Percentiles rank a stretch among this genome's conserved stretches.
phyloP scores from a whole-genome alignment of 352 stramenopile species.

The Pythium inflatum region DNA sequence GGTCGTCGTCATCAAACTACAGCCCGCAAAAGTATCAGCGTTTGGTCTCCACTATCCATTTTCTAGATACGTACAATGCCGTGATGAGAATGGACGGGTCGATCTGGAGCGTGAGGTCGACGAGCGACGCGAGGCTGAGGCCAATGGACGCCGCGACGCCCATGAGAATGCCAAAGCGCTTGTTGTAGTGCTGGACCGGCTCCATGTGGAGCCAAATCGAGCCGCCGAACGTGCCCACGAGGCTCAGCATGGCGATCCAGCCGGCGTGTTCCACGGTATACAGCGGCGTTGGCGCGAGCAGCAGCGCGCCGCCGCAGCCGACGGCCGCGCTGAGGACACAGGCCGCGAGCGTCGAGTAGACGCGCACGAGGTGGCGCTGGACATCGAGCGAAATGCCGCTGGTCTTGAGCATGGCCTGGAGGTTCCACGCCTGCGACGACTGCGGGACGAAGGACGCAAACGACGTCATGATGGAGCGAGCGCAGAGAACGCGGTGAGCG shows the following conservation, averaged over 20 bases:
- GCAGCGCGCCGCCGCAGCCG: constrained; percentile 44
- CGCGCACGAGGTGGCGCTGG: constrained; percentile 66
- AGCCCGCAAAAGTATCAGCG: constrained; percentile 3
- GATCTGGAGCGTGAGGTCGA: constrained; percentile 73
- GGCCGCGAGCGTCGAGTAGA: constrained; percentile 71
- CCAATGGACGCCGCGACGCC: constrained; percentile 68
- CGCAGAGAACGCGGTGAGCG: background rate
- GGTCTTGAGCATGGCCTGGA: constrained; percentile 69
- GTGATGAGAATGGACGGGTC: constrained; percentile 81
- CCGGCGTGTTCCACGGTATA: constrained; percentile 44
- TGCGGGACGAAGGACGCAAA: constrained; percentile 28
- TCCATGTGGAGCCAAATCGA: constrained; percentile 70
- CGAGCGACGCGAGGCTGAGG: constrained; percentile 69
- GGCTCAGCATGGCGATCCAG: constrained; percentile 46
- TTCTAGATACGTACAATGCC: constrained; percentile 55
- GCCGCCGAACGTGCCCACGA: constrained; percentile 50
- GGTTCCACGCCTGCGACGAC: constrained; percentile 44
- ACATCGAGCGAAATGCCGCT: constrained; percentile 69
- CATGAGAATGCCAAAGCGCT: constrained; percentile 74
- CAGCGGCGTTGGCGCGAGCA: constrained; percentile 37
- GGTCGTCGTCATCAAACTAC: constrained; percentile 63
- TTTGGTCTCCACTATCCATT: background rate
- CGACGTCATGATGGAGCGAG: constrained; percentile 16
- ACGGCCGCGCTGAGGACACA: constrained; percentile 63
- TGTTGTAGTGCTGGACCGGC: constrained; percentile 53